A percentile compares a stretch with the other conserved stretches of the same genome.
phyloP scores from a whole-genome alignment of 108 stramenopile genomes.

The Discostella stelligeroides region DNA sequence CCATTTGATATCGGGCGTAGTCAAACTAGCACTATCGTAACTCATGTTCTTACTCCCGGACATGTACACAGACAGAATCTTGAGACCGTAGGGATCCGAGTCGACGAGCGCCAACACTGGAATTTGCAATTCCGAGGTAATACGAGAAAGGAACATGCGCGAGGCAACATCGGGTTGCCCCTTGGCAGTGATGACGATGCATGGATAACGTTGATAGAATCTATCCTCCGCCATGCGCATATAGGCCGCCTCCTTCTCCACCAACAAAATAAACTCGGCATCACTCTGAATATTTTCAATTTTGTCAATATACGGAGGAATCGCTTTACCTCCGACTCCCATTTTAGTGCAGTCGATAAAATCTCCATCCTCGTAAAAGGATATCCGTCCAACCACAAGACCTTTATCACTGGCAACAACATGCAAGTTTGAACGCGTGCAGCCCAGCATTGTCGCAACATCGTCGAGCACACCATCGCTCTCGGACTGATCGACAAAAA shows the following conservation, averaged over 20 bases:
- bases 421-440: conserved; percentile 94
- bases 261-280: conserved; percentile 95
- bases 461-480: conserved; percentile 95
- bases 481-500: conserved; percentile 95
- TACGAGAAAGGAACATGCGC: conserved; percentile 74
- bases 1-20: conserved; percentile 98
- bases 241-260: conserved; percentile 99
- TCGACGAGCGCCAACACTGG: conserved; percentile 97
- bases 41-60: conserved; percentile 94
- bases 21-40: conserved; percentile 93
- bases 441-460: conserved; percentile 95
- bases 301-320: conserved; percentile 95
- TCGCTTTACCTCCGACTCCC: conserved; percentile 97
- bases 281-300: conserved; percentile 92
- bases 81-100: conserved; percentile 97
- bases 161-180: conserved; percentile 97
- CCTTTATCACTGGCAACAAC: conserved; percentile 98
- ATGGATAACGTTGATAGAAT: conserved; percentile 96
- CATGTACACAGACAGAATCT: conserved; percentile 96
- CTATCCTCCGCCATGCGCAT: conserved; percentile 98
- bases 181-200: conserved; percentile 98
- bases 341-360: conserved; percentile 91
- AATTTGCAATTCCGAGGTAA: conserved; percentile 87
- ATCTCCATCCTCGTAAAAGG: conserved; percentile 94
- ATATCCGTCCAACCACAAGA: conserved; percentile 92